phyloP scores from a whole-genome alignment of 2,329 filamentous ascomycete genomes.

The Penicillium sp. region DNA sequence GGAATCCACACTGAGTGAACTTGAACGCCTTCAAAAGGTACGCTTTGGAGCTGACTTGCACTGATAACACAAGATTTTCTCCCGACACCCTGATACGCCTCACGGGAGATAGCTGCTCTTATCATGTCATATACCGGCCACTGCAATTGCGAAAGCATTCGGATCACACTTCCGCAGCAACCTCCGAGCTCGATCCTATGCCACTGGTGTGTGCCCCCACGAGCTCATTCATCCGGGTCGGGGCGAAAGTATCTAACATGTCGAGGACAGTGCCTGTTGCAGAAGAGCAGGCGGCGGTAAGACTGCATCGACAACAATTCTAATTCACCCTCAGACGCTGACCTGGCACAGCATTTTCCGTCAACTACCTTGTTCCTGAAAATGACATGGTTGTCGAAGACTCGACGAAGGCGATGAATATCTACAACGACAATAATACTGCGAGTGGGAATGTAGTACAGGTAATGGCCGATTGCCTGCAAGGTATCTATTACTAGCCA shows the following conservation, averaged over 20 bases:
- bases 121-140: constrained; percentile 25
- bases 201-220: constrained; percentile 26
- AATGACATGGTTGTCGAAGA: constrained; percentile 21
- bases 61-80: neutral
- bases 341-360: constrained; percentile 20
- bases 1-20: no score
- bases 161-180: constrained; percentile 20
- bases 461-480: constrained; percentile 14
- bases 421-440: constrained; percentile 19
- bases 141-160: constrained; percentile 26
- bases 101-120: neutral
- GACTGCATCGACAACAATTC: neutral
- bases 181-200: constrained; percentile 18
- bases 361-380: constrained; percentile 23
- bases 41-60: no score
- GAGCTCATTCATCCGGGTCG: no score
- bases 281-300: constrained; percentile 22
- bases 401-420: constrained; percentile 7
- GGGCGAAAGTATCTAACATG: neutral
- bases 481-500: neutral
- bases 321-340: no score
- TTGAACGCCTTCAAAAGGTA: no score
- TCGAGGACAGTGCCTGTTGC: constrained; percentile 17
- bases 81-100: neutral
- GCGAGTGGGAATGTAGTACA: constrained; percentile 12